phyloP scores from a whole-genome alignment of 768 basidiomycete genomes.

The Chalciporus chontae region DNA sequence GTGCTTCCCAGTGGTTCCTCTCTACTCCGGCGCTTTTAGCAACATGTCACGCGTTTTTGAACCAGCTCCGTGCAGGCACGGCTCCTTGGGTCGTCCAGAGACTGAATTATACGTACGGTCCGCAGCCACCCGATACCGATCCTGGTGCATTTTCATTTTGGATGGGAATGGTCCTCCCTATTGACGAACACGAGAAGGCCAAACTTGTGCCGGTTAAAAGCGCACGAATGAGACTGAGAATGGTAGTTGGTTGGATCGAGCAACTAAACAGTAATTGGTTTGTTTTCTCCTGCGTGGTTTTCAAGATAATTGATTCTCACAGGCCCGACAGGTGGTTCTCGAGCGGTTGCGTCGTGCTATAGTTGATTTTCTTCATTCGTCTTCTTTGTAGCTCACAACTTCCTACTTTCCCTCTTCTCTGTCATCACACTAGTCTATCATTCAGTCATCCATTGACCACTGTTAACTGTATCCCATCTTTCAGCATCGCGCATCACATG shows the following conservation, averaged over 20 bases:
- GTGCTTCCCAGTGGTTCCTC: slow-evolving; percentile 5
- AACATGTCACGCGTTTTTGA: slow-evolving; percentile 58
- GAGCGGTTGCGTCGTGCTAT: slow-evolving; percentile 61
- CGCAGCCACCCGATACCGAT: slow-evolving; percentile 61
- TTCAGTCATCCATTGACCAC: slow-evolving; percentile 1
- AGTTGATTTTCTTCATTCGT: not conserved
- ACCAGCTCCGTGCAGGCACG: slow-evolving; percentile 59
- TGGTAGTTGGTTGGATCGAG: slow-evolving; percentile 96
- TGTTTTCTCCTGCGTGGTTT: slow-evolving; percentile 11
- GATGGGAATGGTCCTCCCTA: slow-evolving; percentile 87
- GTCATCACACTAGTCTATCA: slow-evolving; percentile 9
- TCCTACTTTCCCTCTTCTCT: slow-evolving; percentile 3
- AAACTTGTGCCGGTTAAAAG: slow-evolving; percentile 82
- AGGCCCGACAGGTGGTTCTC: slow-evolving; percentile 64
- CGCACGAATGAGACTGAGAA: slow-evolving; percentile 69
- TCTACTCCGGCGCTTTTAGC: slow-evolving; percentile 38
- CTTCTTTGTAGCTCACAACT: slow-evolving; percentile 13
- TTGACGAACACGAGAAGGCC: slow-evolving; percentile 87
- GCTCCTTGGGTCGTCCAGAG: slow-evolving; percentile 95
- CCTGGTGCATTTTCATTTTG: slow-evolving; percentile 77
- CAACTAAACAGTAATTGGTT: slow-evolving; percentile 59
- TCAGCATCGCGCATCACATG: slow-evolving; percentile 16
- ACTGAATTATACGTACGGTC: slow-evolving; percentile 73
- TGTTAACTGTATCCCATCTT: slow-evolving; percentile 15
- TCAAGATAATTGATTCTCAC: slow-evolving; percentile 16